phyloP scores from a whole-genome alignment of 2,329 filamentous ascomycete genomes.

The Lecanosticta acicola region DNA sequence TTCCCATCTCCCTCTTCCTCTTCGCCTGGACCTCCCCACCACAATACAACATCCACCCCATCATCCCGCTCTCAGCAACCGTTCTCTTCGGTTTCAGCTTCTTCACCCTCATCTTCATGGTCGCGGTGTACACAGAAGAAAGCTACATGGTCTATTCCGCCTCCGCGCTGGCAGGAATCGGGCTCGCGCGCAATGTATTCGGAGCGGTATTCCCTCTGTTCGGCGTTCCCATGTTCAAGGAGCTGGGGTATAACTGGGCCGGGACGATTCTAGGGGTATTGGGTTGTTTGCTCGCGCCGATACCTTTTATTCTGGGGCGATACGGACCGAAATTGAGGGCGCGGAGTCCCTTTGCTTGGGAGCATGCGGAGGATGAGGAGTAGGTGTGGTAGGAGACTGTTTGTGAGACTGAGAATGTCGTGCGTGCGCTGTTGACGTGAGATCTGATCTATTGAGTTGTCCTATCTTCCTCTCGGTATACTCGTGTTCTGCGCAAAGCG shows the following conservation, averaged over 20 bases:
- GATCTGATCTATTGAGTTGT: too few relatives aligned
- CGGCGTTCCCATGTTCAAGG: conserved; percentile 34
- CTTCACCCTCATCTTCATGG: conserved; percentile 48
- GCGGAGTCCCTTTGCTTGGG: conserved; percentile 37
- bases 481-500: too few relatives aligned
- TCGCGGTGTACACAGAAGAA: conserved; percentile 46
- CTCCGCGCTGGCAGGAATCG: conserved; percentile 38
- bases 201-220: conserved; percentile 39
- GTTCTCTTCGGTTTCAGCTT: conserved; percentile 49
- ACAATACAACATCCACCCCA: conserved; percentile 22
- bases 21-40: conserved; percentile 38
- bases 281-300: conserved; percentile 26
- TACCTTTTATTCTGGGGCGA: conserved; percentile 28
- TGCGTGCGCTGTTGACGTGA: too few relatives aligned
- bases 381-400: neutral
- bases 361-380: conserved; percentile 34
- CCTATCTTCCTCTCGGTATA: too few relatives aligned
- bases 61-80: conserved; percentile 45
- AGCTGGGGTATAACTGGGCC: conserved; percentile 37
- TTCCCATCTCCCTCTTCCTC: conserved; percentile 40
- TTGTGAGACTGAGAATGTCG: too few relatives aligned
- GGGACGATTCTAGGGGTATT: conserved; percentile 36
- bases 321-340: conserved; percentile 33
- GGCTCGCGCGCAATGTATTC: conserved; percentile 35
- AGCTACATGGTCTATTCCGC: conserved; percentile 43